phyloP scores from a whole-genome alignment of 352 stramenopile species.

The Elongisporangium prolatum region DNA sequence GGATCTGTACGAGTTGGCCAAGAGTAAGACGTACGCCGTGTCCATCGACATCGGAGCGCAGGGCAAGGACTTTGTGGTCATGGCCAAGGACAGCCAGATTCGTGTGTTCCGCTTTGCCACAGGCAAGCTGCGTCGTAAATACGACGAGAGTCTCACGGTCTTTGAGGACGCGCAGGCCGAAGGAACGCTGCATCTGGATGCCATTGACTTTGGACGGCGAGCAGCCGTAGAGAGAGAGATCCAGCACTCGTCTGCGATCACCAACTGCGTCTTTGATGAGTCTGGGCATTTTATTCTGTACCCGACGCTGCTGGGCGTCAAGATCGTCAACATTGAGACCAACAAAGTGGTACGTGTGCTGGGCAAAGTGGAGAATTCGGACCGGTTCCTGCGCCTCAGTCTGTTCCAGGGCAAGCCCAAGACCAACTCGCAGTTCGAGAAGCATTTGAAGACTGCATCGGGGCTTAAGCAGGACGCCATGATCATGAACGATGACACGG shows the following conservation, averaged over 20 bases:
- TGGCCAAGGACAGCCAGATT: constrained; percentile 85
- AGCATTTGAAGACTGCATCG: constrained; percentile 50
- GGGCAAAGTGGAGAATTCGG: constrained; percentile 93
- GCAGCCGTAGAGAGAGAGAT: constrained; percentile 84
- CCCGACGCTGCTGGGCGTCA: constrained; percentile 95
- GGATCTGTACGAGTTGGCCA: constrained; percentile 95
- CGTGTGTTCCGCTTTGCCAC: constrained; percentile 86
- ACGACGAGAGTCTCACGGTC: constrained; percentile 85
- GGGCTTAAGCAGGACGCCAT: constrained; percentile 43
- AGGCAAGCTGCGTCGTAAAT: constrained; percentile 86
- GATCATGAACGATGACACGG: constrained; percentile 62
- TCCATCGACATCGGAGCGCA: constrained; percentile 65
- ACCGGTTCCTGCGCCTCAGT: constrained; percentile 92
- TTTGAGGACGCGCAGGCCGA: constrained; percentile 87
- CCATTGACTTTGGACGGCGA: constrained; percentile 85
- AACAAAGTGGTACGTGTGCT: constrained; percentile 92
- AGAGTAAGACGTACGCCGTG: constrained; percentile 84
- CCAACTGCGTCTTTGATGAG: constrained; percentile 95
- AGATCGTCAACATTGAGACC: constrained; percentile 94
- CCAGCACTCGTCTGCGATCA: constrained; percentile 29
- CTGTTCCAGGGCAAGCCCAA: constrained; percentile 95
- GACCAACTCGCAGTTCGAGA: constrained; percentile 95
- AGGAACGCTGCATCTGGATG: constrained; percentile 71
- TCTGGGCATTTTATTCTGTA: constrained; percentile 95
- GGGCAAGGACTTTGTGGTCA: constrained; percentile 84